phyloP scores from a whole-genome alignment of 306 rosid genomes.

The Rosa multiflora region DNA sequence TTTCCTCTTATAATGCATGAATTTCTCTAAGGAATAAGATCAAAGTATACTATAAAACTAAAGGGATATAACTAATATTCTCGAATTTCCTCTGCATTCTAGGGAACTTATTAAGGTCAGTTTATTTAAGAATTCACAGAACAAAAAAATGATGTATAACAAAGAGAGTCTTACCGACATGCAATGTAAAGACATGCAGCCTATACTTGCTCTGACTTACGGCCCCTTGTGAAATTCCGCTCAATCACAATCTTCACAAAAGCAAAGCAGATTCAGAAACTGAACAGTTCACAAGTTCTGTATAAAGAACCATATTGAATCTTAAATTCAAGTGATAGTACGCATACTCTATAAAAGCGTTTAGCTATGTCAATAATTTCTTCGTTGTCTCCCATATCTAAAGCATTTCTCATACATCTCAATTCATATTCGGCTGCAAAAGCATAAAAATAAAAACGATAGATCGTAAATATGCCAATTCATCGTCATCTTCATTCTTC shows the following conservation, averaged over 20 bases:
- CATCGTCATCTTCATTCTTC: background rate
- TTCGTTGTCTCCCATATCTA: slow-evolving; percentile 48
- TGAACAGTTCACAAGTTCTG: slow-evolving; percentile 11
- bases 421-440: slow-evolving; percentile 48
- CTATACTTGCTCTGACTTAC: slow-evolving; percentile 65
- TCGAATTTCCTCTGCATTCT: background rate
- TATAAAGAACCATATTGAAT: slow-evolving; percentile 5
- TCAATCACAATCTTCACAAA: slow-evolving; percentile 64
- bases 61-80: background rate
- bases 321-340: background rate
- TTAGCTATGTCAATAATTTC: slow-evolving; percentile 39
- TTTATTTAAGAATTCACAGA: background rate
- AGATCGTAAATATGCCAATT: background rate
- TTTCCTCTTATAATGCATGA: background rate
- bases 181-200: slow-evolving; percentile 89
- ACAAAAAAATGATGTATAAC: background rate
- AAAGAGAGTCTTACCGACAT: slow-evolving; percentile 53
- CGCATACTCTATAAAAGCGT: slow-evolving; percentile 52
- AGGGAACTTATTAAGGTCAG: background rate
- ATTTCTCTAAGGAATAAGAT: background rate
- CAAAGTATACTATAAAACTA: background rate
- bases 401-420: slow-evolving; percentile 36
- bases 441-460: background rate
- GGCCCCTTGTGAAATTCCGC: slow-evolving; percentile 73
- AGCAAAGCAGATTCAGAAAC: slow-evolving; percentile 20